phyloP scores from a whole-genome alignment of 169 alveolate genomes.

The Amoebophrya sp. region DNA sequence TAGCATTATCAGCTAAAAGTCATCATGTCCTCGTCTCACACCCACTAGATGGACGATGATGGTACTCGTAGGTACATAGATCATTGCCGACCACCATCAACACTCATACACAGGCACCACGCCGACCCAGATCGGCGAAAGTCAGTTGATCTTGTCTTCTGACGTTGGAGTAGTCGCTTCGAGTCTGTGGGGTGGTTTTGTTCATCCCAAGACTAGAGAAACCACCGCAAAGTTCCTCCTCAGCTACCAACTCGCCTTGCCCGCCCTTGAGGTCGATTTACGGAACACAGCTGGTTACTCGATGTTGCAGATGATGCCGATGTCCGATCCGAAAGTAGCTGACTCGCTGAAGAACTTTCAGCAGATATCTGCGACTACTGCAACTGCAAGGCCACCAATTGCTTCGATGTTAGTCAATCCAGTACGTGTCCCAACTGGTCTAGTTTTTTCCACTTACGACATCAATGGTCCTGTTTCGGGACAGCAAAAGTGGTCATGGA shows the following conservation, averaged over 20 bases:
- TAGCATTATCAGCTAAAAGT: too few species aligned
- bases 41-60: too few species aligned
- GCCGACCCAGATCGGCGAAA: background rate
- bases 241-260: background rate
- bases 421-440: background rate
- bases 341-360: too few species aligned
- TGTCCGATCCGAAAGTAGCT: background rate
- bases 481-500: background rate
- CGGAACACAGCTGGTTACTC: background rate
- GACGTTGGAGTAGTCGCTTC: background rate
- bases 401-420: background rate
- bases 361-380: background rate
- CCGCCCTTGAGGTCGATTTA: background rate
- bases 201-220: background rate
- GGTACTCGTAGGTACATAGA: too few species aligned
- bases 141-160: background rate
- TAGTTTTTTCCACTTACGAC: background rate
- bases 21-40: too few species aligned
- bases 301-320: background rate
- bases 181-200: background rate
- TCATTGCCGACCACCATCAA: too few species aligned
- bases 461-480: background rate
- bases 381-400: background rate
- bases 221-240: background rate
- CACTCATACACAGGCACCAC: too few species aligned